Evolutionary conservation across 2,329 filamentous ascomycete genomes (phyloP).

Genomic region (Fusarium scirpi): DNA sequence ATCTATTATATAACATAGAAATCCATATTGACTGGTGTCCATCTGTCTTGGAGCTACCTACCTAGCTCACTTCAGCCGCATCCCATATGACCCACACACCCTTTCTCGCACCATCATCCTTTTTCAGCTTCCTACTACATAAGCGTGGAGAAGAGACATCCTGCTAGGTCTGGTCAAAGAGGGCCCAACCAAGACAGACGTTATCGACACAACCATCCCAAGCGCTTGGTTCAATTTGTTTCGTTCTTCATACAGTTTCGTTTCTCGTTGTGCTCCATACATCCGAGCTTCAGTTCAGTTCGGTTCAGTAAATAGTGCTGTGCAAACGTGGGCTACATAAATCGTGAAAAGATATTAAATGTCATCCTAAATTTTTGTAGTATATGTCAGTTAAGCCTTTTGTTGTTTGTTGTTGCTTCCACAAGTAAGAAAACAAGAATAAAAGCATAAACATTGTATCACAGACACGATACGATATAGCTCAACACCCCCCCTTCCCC

Average conservation of each 20-base stretch:
- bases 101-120: slow-evolving; percentile 26
- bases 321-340: neutral
- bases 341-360: slow-evolving; percentile 11
- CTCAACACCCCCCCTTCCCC: neutral
- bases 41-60: neutral
- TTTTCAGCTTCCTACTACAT: neutral
- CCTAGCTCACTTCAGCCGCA: slow-evolving; percentile 9
- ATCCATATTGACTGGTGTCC: neutral
- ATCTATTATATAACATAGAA: neutral
- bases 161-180: neutral
- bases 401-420: neutral
- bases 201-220: neutral
- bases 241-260: neutral
- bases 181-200: neutral
- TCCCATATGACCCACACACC: slow-evolving; percentile 17
- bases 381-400: neutral
- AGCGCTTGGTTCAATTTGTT: neutral
- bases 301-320: neutral
- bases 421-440: slow-evolving; percentile 22
- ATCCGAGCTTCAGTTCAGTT: neutral
- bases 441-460: slow-evolving; percentile 12
- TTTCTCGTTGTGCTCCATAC: neutral
- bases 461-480: neutral
- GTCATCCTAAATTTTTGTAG: neutral
- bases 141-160: neutral